Evolutionary conservation across 257 asterid genomes (phyloP), one percentile per base, ranked within the genome.

Genomic region (Rehmannia glutinosa): DNA sequence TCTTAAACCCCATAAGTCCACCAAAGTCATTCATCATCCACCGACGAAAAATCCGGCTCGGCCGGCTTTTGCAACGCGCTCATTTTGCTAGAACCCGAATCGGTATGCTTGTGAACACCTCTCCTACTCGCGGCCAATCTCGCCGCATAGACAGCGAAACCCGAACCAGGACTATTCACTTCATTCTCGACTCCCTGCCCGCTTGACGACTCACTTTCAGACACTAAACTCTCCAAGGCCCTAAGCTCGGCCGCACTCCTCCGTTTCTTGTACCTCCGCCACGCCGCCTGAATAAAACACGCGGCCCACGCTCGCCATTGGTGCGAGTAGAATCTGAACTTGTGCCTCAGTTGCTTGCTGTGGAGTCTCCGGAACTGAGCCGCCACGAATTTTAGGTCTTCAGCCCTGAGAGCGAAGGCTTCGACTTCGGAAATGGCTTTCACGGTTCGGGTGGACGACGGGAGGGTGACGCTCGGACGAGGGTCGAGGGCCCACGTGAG

Each of bases 401-500:
- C 97, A 0, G 96, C 93, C 38, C 81, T 67, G 3, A 92, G 86
- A 0, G 97, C 98, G 15, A 92, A 92, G 0, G 97, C 90, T 33
- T 92, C 98, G 0, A 90, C 98, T 65, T 92, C 98, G 0, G 96
- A 82, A 4, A 92, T 78, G 45, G 98, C 96, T 53, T 79, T 87
- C 6, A 92, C 98, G 0, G 98, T 86, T 5, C 96, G 89, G 0
- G 98, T 92, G 64, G 98, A 92, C 5, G 93, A 90, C 3, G 98
- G 98, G 4, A 92, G 89, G 56, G 82, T 87, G 54, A 87, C 84
- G 56, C 91, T 82, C 6, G 97, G 97, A 19, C 86, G 95, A 0
- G 97, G 97, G 67, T 90, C 98, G 21, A 92, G 93, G 7, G 98
- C 98, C 98, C 98, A 92, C 30, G 98, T 90, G 8, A 92, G 85